A percentile compares a stretch with the other conserved stretches of the same genome.
Evolutionary conservation across 306 rosid species (phyloP).

Genomic region (Sicyos edulis): DNA sequence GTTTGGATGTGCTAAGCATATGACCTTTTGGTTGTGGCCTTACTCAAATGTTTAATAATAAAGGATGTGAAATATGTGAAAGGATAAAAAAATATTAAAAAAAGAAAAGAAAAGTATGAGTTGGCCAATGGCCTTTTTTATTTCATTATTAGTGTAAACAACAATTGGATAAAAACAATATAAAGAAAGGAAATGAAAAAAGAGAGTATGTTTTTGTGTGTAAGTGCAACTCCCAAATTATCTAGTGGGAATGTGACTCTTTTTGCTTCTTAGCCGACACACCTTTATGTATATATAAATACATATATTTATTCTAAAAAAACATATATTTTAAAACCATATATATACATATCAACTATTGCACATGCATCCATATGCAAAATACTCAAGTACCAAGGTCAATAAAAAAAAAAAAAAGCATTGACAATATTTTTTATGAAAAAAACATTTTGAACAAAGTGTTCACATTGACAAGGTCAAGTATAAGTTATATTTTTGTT

Average conservation of each 20-base stretch:
- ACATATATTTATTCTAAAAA: no score
- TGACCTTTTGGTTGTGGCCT: conserved; percentile 17
- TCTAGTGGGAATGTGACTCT: background rate
- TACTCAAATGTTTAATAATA: background rate
- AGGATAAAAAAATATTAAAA: background rate
- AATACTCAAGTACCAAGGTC: conserved; percentile 15
- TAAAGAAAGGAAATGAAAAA: background rate
- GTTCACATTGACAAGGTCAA: no score
- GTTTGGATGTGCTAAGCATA: conserved; percentile 15
- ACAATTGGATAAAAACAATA: conserved; percentile 11
- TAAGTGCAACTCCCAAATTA: conserved; percentile 7
- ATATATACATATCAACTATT: background rate
- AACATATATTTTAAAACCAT: no score
- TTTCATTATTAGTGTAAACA: background rate
- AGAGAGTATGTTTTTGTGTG: background rate
- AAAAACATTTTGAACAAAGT: no score
- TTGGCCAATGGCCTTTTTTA: background rate
- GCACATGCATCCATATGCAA: conserved; percentile 18
- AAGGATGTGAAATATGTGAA: background rate
- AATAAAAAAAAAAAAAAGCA: background rate
- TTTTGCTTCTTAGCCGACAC: conserved; percentile 13
- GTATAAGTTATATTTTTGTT: no score
- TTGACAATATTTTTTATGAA: background rate
- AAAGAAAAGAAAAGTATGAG: background rate
- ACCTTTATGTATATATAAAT: background rate